phyloP scores from a whole-genome alignment of 352 stramenopile species.

The Pythium oligandrum region DNA sequence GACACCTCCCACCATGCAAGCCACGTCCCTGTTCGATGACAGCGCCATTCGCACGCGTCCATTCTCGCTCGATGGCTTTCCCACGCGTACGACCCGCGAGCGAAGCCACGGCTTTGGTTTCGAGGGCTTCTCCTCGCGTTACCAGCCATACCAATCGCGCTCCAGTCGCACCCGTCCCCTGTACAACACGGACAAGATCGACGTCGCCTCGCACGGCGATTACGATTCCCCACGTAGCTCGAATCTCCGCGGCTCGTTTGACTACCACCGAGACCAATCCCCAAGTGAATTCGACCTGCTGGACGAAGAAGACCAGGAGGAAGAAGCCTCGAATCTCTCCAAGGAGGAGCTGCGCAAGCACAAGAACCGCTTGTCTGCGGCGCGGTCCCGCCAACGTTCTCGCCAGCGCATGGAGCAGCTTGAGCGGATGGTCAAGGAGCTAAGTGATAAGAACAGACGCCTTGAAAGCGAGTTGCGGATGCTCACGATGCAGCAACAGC shows the following conservation, averaged over 20 bases:
- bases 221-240: not conserved
- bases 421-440: conserved; percentile 2
- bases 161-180: not conserved
- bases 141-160: not conserved
- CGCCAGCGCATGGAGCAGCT: conserved; percentile 4
- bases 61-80: not conserved
- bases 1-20: not conserved
- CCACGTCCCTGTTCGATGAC: not conserved
- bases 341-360: conserved; percentile 7
- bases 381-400: conserved; percentile 2
- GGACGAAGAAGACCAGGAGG: not conserved
- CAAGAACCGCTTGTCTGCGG: conserved; percentile 10
- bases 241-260: not conserved
- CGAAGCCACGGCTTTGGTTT: not conserved
- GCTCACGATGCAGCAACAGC: not conserved
- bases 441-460: not conserved
- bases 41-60: not conserved
- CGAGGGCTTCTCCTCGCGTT: not conserved
- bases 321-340: not conserved
- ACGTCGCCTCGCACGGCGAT: not conserved
- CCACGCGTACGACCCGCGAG: not conserved
- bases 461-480: not conserved
- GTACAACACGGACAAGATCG: not conserved
- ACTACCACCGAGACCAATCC: not conserved
- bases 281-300: not conserved